A percentile compares a stretch with the other conserved stretches of the same genome.
Evolutionary conservation across 2,329 filamentous ascomycete genomes (phyloP).

Genomic region (Tolypocladium pustulatum): DNA sequence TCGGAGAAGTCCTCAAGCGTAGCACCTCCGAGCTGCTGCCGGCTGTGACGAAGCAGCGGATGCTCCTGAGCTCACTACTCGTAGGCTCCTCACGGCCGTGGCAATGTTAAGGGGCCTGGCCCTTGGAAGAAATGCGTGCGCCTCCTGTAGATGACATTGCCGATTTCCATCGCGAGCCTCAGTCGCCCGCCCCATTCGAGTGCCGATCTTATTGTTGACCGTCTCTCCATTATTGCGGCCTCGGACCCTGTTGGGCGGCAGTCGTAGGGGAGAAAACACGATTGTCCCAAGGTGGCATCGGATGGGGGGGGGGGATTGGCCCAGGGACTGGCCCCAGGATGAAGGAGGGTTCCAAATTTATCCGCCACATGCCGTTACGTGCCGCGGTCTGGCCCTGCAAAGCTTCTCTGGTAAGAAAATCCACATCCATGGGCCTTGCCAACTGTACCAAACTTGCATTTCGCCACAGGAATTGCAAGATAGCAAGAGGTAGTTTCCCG

Average conservation of each 20-base stretch:
- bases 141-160: too few species aligned
- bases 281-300: not conserved
- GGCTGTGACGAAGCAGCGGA: not conserved
- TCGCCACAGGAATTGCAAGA: not conserved
- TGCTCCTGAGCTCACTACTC: not conserved
- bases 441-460: not conserved
- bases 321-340: slow-evolving; percentile 5
- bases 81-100: not conserved
- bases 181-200: not conserved
- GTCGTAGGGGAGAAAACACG: not conserved
- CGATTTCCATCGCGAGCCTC: too few species aligned
- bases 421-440: not conserved
- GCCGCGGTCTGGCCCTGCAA: not conserved
- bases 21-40: not conserved
- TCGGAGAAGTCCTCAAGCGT: not conserved
- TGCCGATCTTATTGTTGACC: not conserved
- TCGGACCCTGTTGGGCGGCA: not conserved
- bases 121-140: too few species aligned
- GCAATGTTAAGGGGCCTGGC: not conserved
- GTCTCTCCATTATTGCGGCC: not conserved
- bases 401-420: not conserved
- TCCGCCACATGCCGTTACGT: slow-evolving; percentile 7
- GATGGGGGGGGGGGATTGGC: not conserved
- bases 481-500: not conserved
- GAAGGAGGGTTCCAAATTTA: slow-evolving; percentile 5